Conservation (phyloP, 192 early-diverging fungal species). For the Entomortierella parvispora region DNA sequence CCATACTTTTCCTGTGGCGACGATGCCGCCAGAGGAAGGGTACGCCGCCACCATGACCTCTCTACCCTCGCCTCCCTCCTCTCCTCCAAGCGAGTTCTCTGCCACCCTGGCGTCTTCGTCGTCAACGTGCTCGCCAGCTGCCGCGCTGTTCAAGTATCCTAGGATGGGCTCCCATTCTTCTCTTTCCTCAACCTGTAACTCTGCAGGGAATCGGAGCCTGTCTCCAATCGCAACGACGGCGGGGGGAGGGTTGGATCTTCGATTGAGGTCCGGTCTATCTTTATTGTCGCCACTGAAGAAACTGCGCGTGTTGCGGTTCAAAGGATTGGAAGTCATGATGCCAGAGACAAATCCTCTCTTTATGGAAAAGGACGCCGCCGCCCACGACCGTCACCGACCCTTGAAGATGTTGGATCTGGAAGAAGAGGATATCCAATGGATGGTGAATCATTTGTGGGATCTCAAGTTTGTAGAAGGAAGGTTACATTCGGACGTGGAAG, state of each 20-base stretch:
- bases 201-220: background rate
- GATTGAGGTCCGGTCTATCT: slow-evolving; percentile 9
- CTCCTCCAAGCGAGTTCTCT: background rate
- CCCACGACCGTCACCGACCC: no score
- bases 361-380: no score
- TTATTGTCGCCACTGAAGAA: slow-evolving; percentile 14
- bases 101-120: no score
- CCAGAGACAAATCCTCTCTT: no score
- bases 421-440: slow-evolving; percentile 20
- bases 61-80: no score
- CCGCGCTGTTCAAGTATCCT: no score
- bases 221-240: background rate
- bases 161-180: no score
- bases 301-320: slow-evolving; percentile 28
- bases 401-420: no score
- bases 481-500: slow-evolving; percentile 17
- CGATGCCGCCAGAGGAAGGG: no score
- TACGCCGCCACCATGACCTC: no score
- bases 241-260: slow-evolving; percentile 16
- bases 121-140: no score
- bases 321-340: slow-evolving; percentile 14
- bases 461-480: slow-evolving; percentile 13
- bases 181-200: no score
- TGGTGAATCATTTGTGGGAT: slow-evolving; percentile 27
- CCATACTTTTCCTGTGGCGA: background rate